These are phyloP conservation scores for Polygonum maritimum DNA, from an alignment of 148 eudicot genomes.

Conservation along the genomic window DNA sequence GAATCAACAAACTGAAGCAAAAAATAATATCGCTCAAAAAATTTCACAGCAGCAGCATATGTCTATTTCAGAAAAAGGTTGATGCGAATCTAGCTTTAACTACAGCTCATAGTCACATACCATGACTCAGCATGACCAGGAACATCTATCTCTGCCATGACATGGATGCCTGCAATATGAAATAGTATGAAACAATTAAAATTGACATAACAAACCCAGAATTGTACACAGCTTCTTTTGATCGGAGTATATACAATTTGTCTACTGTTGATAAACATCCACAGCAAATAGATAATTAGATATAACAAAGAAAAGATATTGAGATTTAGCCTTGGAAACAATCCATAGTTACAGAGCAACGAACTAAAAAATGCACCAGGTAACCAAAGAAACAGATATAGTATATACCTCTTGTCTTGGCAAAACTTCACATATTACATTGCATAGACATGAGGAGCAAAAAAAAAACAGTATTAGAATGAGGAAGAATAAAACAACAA, in stretches of 20 bases:
- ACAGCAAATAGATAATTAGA: neutral
- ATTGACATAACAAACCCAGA: neutral
- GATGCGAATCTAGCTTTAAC: neutral
- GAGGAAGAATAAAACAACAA: neutral
- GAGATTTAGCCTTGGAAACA: neutral
- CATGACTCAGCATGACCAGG: constrained; percentile 99
- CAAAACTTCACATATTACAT: constrained; percentile 49
- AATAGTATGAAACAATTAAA: neutral
- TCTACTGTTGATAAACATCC: neutral
- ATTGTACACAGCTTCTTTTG: neutral
- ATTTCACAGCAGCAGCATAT: neutral
- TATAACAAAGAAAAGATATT: neutral
- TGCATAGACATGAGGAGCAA: constrained; percentile 24
- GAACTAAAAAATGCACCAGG: neutral
- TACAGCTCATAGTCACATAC: constrained; percentile 24
- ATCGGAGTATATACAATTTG: neutral
- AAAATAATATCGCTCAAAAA: neutral
- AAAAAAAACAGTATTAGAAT: neutral
- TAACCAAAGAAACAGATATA: neutral
- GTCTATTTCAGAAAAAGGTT: neutral
- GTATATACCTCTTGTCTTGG: constrained; percentile 77
- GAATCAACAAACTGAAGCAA: neutral
- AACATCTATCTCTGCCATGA: constrained; percentile 96
- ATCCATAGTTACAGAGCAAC: neutral
- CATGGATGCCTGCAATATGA: constrained; percentile 72